Evolutionary conservation across 768 basidiomycete genomes (phyloP).

Genomic region (Mycena crocata): DNA sequence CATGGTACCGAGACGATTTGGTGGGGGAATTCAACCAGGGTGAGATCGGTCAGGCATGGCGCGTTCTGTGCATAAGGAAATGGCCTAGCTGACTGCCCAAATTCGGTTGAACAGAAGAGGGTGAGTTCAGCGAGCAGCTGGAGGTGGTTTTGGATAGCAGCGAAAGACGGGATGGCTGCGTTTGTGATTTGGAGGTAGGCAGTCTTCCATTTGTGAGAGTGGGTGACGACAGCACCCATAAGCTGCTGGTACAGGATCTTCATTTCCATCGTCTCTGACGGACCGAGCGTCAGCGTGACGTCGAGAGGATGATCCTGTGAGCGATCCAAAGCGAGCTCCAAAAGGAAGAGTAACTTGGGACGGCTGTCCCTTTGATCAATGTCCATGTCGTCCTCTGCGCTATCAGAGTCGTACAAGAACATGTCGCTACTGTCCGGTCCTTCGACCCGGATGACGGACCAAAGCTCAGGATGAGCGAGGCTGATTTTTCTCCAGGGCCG

Average conservation of each 20-base stretch:
- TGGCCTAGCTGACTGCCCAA: background rate
- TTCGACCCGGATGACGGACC: conserved; percentile 8
- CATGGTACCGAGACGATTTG: background rate
- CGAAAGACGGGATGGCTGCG: background rate
- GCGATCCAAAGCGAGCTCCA: conserved; percentile 17
- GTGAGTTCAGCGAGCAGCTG: conserved; percentile 6
- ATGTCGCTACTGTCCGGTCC: conserved; percentile 1
- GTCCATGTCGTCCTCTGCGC: background rate
- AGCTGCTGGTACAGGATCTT: background rate
- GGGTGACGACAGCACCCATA: conserved; percentile 15
- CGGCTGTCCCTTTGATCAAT: background rate
- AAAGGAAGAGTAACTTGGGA: conserved; percentile 1
- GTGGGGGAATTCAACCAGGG: background rate
- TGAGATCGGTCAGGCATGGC: conserved; percentile 1
- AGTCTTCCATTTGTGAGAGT: conserved; percentile 18
- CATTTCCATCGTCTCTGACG: background rate
- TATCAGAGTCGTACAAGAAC: conserved; percentile 4
- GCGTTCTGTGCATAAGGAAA: conserved; percentile 13
- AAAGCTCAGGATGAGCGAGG: conserved; percentile 15
- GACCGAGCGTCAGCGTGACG: conserved; percentile 1
- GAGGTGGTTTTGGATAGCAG: conserved; percentile 11
- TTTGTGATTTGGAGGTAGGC: conserved; percentile 1
- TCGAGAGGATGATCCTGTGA: conserved; percentile 5
- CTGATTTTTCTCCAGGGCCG: conserved; percentile 3
- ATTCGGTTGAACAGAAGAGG: background rate